Evolutionary conservation across 2,329 filamentous ascomycete species (phyloP).

Genomic region (Pseudogymnoascus sp.): DNA sequence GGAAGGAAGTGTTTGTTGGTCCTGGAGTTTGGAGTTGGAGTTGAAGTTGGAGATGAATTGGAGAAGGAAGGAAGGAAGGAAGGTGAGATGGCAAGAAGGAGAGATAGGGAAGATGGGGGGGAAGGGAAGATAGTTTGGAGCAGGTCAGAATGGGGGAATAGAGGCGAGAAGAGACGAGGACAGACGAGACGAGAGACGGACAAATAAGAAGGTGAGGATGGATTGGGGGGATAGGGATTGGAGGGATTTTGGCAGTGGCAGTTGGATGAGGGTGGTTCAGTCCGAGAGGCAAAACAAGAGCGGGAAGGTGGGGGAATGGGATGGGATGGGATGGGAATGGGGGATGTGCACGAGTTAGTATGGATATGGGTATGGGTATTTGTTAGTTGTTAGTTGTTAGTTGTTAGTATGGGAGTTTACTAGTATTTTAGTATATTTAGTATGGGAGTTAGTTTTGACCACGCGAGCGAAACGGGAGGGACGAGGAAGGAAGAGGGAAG

Average conservation of each 20-base stretch:
- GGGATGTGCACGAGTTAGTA: no score
- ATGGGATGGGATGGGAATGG: no score
- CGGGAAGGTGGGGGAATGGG: neutral
- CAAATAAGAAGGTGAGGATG: slow-evolving; percentile 10
- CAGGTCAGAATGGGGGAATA: neutral
- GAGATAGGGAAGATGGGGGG: slow-evolving; percentile 11
- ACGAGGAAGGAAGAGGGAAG: neutral
- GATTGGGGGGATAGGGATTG: slow-evolving; percentile 12
- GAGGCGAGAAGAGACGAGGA: slow-evolving; percentile 13
- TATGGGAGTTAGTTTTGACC: neutral
- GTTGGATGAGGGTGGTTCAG: neutral
- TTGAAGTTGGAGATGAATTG: neutral
- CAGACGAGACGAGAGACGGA: slow-evolving; percentile 13
- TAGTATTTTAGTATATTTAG: no score
- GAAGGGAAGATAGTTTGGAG: no score
- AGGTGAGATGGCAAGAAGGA: slow-evolving; percentile 1
- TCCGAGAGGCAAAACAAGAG: slow-evolving; percentile 2
- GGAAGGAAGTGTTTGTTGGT: neutral
- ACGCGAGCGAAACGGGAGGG: neutral
- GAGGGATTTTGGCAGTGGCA: slow-evolving; percentile 9
- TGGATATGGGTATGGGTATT: no score
- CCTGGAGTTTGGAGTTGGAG: no score
- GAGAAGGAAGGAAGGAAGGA: slow-evolving; percentile 2
- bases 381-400: no score
- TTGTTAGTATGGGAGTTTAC: neutral